phyloP scores from a whole-genome alignment of 495 filamentous ascomycete species.

The Rhizodiscina lignyota region DNA sequence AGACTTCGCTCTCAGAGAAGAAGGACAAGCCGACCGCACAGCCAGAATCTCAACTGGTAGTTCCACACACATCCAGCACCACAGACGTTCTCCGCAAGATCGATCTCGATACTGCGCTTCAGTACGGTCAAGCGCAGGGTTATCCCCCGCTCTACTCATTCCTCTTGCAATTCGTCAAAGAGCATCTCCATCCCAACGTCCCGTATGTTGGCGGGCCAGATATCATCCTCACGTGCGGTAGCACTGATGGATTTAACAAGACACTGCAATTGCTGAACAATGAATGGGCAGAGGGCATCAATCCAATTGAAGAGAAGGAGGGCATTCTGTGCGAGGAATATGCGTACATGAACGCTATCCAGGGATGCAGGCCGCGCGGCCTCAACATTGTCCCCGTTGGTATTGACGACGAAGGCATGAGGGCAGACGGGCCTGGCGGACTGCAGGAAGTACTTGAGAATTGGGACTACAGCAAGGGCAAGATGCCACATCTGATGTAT shows the following conservation, averaged over 20 bases:
- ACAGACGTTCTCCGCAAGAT: constrained; percentile 45
- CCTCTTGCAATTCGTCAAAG: constrained; percentile 56
- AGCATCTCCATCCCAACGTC: constrained; percentile 63
- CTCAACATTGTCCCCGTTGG: constrained; percentile 53
- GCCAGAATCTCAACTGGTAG: constrained; percentile 35
- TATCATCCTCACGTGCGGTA: constrained; percentile 58
- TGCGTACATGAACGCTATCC: constrained; percentile 58
- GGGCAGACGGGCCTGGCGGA: constrained; percentile 44
- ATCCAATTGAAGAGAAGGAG: constrained; percentile 48
- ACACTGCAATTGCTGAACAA: constrained; percentile 53
- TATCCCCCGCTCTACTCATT: constrained; percentile 61
- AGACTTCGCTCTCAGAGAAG: constrained; percentile 15
- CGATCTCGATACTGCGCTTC: constrained; percentile 65
- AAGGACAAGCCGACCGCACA: constrained; percentile 9
- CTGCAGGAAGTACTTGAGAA: constrained; percentile 62
- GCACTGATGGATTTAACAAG: constrained; percentile 75
- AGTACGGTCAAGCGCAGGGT: constrained; percentile 69
- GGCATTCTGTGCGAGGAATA: constrained; percentile 64
- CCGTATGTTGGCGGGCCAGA: constrained; percentile 66
- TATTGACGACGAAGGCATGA: constrained; percentile 68
- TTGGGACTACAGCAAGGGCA: constrained; percentile 60
- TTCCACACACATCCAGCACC: constrained; percentile 48
- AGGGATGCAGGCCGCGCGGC: constrained; percentile 48
- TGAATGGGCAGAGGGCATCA: constrained; percentile 49
- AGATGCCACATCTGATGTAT: constrained; percentile 72